Base-by-base conservation (phyloP, 1,284 basidiomycete species). In the Ganoderma boninense region DNA sequence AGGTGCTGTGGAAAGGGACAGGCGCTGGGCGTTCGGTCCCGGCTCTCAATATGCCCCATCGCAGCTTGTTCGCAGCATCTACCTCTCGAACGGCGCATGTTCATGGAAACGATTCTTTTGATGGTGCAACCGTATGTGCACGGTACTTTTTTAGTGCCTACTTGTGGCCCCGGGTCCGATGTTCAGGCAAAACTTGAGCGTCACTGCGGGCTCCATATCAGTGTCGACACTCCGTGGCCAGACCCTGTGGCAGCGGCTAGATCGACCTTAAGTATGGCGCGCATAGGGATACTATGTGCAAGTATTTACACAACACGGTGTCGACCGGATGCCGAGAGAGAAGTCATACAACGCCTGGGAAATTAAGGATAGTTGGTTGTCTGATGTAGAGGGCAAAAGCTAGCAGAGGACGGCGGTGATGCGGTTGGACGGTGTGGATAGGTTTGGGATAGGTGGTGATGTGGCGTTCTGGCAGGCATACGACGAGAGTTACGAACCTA, bases 401-500 rank as follows among this genome's bases (percentile, higher is more conserved):
- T 8, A 65, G 26, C 35, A 59, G 32, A 35, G 32, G n/a, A n/a
- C 29, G 56, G 18, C 14, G 44, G 49, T 62, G 60, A 59, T 49
- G 32, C 62, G 67, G 49, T 60, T 52, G 35, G 66, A 57, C 62
- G 64, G 20, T n/a, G 10, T 38, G 16, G 32, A 44, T 44, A 23
- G n/a, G 20, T n/a, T n/a, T n/a, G n/a, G n/a, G n/a, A n/a, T n/a
- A n/a, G n/a, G n/a, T n/a, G 49, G 7, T 2, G 62, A 32, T 64
- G 32, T 11, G 62, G 59, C 64, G 64, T 71, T 69, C 68, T 62
- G 70, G 69, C 64, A 66, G 66, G 73, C 73, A 74, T 74, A 69
- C 68, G 67, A 67, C 54, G 63, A 66, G 42, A 65, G 65, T 66
- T 54, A 57, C 65, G 60, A 67, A 32, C 29, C 71, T 71, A 71